Conservation (phyloP, 108 stramenopile genomes). For the Cylindrotheca closterium region DNA sequence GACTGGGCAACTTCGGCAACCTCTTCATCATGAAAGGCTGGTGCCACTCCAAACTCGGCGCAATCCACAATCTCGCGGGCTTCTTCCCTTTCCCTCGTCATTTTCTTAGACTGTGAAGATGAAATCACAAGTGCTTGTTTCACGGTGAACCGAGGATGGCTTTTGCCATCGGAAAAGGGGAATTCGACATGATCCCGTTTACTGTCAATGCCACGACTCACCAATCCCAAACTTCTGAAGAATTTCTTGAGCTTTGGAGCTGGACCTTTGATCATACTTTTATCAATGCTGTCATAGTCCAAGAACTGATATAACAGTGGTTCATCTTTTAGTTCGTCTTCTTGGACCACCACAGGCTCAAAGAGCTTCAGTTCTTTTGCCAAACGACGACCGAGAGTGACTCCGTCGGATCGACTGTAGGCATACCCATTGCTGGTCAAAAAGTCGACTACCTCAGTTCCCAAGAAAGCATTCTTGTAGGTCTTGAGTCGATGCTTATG, state of each 20-base stretch:
- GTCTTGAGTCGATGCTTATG: slow-evolving; percentile 32
- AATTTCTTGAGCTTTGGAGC: slow-evolving; percentile 18
- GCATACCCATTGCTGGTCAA: slow-evolving; percentile 52
- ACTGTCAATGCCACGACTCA: slow-evolving; percentile 16
- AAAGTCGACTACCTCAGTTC: slow-evolving; percentile 54
- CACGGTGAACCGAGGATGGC: slow-evolving; percentile 41
- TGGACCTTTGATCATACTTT: slow-evolving; percentile 19
- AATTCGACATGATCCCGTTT: slow-evolving; percentile 39
- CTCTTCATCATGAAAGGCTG: slow-evolving; percentile 6
- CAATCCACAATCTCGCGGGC: slow-evolving; percentile 17
- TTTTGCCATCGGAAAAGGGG: slow-evolving; percentile 33
- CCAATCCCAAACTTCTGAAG: slow-evolving; percentile 30
- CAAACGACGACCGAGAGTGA: slow-evolving; percentile 53
- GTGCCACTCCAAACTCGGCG: slow-evolving; percentile 35
- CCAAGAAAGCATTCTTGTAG: slow-evolving; percentile 53
- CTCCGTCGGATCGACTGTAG: slow-evolving; percentile 49
- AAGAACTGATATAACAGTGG: slow-evolving; percentile 54
- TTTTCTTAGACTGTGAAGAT: slow-evolving; percentile 15
- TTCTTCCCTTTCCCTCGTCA: slow-evolving; percentile 13
- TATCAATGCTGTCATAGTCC: slow-evolving; percentile 26
- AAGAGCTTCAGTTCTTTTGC: slow-evolving; percentile 48
- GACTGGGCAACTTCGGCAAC: slow-evolving; percentile 6
- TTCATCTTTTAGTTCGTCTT: slow-evolving; percentile 56
- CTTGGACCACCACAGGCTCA: slow-evolving; percentile 35
- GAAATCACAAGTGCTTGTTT: slow-evolving; percentile 30